A percentile compares a stretch with the other conserved stretches of the same genome.
phyloP scores from a whole-genome alignment of 2,329 filamentous ascomycete species.

The Dactylellina sp. region DNA sequence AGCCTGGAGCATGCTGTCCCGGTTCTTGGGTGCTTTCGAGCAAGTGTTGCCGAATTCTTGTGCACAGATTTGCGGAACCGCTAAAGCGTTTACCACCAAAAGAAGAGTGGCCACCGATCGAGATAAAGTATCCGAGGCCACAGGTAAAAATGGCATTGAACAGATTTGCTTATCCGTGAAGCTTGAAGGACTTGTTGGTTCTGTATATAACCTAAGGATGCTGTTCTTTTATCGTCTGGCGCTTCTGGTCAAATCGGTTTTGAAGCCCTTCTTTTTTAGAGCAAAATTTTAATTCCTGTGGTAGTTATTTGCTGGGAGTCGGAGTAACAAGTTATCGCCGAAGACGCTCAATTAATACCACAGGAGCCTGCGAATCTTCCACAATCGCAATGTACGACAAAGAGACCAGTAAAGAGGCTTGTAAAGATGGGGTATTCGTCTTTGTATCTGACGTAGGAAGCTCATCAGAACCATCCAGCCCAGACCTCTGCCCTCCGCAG shows the following conservation, averaged over 20 bases:
- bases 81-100: no score
- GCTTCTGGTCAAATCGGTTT: neutral
- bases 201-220: neutral
- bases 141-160: slow-evolving; percentile 4
- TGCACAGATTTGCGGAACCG: no score
- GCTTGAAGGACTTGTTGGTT: neutral
- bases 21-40: neutral
- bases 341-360: neutral
- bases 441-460: slow-evolving; percentile 5
- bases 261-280: neutral
- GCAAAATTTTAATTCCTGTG: neutral
- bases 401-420: neutral
- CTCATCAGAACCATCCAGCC: slow-evolving; percentile 10
- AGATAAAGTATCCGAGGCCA: neutral
- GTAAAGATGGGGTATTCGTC: slow-evolving; percentile 7
- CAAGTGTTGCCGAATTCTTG: slow-evolving; percentile 4
- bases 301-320: no score
- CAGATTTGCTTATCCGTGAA: slow-evolving; percentile 4
- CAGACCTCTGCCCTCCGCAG: neutral
- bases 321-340: no score
- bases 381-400: slow-evolving; percentile 16
- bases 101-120: no score
- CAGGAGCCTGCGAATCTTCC: neutral
- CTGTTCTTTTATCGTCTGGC: no score
- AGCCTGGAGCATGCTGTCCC: no score